Evolutionary conservation across 2,329 filamentous ascomycete genomes (phyloP), one percentile per base, ranked within the genome.

Genomic region (Rhytidhysteron rufulum): DNA sequence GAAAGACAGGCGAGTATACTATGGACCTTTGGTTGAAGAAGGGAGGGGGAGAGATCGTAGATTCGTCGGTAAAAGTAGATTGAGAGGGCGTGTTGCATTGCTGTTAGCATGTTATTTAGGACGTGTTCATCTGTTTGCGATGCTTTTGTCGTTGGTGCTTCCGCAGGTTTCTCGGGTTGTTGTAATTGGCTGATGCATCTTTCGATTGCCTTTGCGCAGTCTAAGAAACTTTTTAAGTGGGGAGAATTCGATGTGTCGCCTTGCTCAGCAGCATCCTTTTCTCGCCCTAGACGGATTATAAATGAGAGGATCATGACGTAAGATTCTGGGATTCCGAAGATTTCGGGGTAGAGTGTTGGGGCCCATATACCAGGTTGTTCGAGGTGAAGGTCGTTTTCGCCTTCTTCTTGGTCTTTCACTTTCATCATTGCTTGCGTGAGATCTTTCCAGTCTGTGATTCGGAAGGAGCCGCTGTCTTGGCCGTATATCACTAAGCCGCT

Each of bases 61-160:
- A 74, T 65, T 4, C 69, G 54, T 1, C 70, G 60, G 44, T 73
- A 71, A 34, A 73, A 73, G 47, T 70, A 73, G 3, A 74, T 71
- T 4, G 66, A 52, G 9, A 73, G 45, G 0, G 69, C 68, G 24
- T 69, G 60, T 7, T 70, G 66, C 40, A 74, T 66, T 6, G 69
- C 69, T 0, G 60, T 46, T 0, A 65, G 48, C 46, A 69, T 60
- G 36, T 50, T 57, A 4, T 56, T 49, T 10, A 61, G 45, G 4
- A 58, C 44, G 7, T 50, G 42, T 38, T 42, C 34, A 13, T 7
- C 8, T 8, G 13, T 13, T 27, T 27, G 24, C 24, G 24, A 13
- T 44, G 13, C 20, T 43, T 38, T 40, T 22, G 16, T 21, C 7
- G 16, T 21, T 4, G 11, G 13, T 10, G 25, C 16, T 9, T 22